A percentile compares a stretch with the other conserved stretches of the same genome.
These are phyloP conservation scores for Ceratocystiopsis brevicomis DNA, from an alignment of 2,329 filamentous ascomycete species.

Conservation along the genomic window DNA sequence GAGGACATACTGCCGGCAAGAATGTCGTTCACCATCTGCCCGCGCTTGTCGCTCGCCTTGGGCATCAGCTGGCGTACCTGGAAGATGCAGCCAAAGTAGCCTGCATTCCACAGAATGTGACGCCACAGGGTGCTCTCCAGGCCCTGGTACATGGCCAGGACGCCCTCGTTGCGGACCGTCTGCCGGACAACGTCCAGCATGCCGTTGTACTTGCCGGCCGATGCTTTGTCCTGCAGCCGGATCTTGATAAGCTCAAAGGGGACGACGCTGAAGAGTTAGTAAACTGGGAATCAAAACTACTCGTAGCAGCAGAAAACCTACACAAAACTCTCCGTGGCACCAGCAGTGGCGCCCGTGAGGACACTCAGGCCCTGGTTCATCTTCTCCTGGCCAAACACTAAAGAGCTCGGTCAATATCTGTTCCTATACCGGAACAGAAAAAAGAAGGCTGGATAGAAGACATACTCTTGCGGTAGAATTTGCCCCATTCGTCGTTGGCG, in stretches of 20 bases:
- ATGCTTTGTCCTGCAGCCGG: slow-evolving; percentile 85
- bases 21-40: slow-evolving; percentile 73
- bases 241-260: slow-evolving; percentile 99
- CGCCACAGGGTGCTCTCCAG: slow-evolving; percentile 95
- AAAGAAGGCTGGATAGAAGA: not conserved
- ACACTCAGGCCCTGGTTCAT: slow-evolving; percentile 86
- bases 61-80: slow-evolving; percentile 79
- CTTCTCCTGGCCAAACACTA: slow-evolving; percentile 58
- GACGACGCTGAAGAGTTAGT: slow-evolving; percentile 39
- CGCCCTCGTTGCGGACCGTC: slow-evolving; percentile 30
- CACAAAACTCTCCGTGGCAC: slow-evolving; percentile 81
- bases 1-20: slow-evolving; percentile 42
- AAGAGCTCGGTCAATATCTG: not conserved
- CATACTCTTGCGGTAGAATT: slow-evolving; percentile 58
- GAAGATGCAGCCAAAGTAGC: slow-evolving; percentile 97
- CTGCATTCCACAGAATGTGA: slow-evolving; percentile 72
- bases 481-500: slow-evolving; percentile 95
- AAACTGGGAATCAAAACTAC: too few relatives aligned
- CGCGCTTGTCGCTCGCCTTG: slow-evolving; percentile 57
- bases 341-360: slow-evolving; percentile 82
- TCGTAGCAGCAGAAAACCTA: not conserved
- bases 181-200: slow-evolving; percentile 64
- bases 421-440: not conserved
- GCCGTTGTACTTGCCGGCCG: slow-evolving; percentile 70
- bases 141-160: slow-evolving; percentile 84